Evolutionary conservation across 768 basidiomycete genomes (phyloP).

Genomic region (Trametes villosa): DNA sequence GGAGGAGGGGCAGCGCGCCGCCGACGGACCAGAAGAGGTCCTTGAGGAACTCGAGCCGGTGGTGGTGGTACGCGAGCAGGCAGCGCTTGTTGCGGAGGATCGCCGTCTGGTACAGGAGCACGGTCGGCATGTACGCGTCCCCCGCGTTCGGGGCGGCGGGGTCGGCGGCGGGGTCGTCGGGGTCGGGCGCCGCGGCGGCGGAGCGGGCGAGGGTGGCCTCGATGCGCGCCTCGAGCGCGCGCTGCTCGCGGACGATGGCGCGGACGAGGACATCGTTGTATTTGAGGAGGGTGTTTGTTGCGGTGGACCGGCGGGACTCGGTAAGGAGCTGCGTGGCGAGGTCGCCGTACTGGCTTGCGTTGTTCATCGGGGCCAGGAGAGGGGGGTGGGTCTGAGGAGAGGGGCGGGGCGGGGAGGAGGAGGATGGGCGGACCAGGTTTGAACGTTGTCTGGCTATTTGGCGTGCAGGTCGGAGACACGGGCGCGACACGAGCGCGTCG

Average conservation of each 20-base stretch:
- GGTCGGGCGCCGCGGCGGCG: slow-evolving; percentile 34
- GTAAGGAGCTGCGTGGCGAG: slow-evolving; percentile 85
- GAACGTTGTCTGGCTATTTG: no score
- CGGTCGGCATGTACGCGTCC: slow-evolving; percentile 50
- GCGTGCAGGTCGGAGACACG: no score
- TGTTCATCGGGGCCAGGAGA: slow-evolving; percentile 37
- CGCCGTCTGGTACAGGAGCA: slow-evolving; percentile 87
- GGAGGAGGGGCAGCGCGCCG: slow-evolving; percentile 83
- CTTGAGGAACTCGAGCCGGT: slow-evolving; percentile 80
- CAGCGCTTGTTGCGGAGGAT: slow-evolving; percentile 95
- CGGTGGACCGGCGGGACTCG: slow-evolving; percentile 84
- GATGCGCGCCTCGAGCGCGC: slow-evolving; percentile 72
- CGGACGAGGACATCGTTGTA: slow-evolving; percentile 92
- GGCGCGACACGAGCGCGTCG: no score
- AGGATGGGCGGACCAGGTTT: no score
- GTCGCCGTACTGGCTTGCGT: slow-evolving; percentile 77
- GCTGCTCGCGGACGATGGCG: slow-evolving; percentile 86
- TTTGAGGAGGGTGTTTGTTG: slow-evolving; percentile 83
- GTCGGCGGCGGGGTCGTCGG: slow-evolving; percentile 35
- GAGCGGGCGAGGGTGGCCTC: slow-evolving; percentile 39
- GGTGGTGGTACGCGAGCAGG: slow-evolving; percentile 89
- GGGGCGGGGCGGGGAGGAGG: no score
- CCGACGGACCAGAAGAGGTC: slow-evolving; percentile 91
- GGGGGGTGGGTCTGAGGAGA: background rate
- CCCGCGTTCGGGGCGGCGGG: slow-evolving; percentile 33